Conservation (phyloP, 495 filamentous ascomycete genomes). For the Aspergillus sclerotioniger region DNA sequence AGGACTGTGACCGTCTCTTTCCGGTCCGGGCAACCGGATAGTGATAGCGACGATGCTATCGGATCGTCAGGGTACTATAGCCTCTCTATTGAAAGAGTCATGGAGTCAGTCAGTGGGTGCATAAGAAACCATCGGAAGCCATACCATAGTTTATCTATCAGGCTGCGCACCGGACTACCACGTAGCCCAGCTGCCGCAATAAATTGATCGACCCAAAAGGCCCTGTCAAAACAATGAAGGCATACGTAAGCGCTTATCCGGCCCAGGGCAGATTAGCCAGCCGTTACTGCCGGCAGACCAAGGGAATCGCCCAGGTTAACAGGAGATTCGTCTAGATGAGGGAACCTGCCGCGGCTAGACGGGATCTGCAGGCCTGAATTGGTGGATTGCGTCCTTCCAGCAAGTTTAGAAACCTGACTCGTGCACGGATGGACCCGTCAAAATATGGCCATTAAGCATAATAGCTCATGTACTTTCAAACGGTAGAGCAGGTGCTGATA, state of each 20-base stretch:
- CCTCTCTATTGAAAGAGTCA: background rate
- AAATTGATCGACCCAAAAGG: background rate
- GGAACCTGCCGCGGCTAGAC: background rate
- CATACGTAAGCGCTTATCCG: constrained; percentile 3
- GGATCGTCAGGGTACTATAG: background rate
- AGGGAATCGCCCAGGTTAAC: background rate
- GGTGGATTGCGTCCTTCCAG: background rate
- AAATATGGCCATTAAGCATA: background rate
- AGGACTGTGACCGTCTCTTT: background rate
- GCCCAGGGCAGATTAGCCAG: background rate
- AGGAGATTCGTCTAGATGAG: background rate
- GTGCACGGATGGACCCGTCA: background rate
- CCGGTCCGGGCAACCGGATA: background rate
- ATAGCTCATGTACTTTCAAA: background rate
- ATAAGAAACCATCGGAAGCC: background rate
- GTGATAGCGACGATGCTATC: background rate
- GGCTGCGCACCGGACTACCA: background rate
- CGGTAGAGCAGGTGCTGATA: background rate
- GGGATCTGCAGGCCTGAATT: background rate
- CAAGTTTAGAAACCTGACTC: background rate
- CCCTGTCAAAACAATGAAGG: background rate
- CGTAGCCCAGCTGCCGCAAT: background rate
- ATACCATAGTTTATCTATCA: background rate
- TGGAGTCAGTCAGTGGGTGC: background rate
- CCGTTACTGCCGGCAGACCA: background rate